Percentiles rank a stretch among this genome's conserved stretches.
Conservation (phyloP, 495 filamentous ascomycete genomes). For the Acidomyces sp. region DNA sequence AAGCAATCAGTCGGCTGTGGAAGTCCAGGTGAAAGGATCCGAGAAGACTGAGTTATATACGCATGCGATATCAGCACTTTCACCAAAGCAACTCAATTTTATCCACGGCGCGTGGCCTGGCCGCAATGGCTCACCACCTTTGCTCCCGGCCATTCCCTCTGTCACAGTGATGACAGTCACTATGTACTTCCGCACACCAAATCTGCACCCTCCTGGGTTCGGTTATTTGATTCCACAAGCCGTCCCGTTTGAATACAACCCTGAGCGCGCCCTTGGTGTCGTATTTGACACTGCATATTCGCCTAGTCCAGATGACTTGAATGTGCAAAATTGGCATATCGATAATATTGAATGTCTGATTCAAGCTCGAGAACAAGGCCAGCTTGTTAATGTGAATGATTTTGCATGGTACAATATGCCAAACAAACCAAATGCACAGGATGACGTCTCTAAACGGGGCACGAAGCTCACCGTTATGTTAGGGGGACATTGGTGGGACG, state of each 20-base stretch:
- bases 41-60: constrained; percentile 34
- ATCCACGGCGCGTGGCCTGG: neutral
- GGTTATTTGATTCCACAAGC: constrained; percentile 78
- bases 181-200: constrained; percentile 58
- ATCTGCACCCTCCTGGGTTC: constrained; percentile 60
- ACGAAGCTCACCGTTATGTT: constrained; percentile 93
- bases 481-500: constrained; percentile 86
- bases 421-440: constrained; percentile 22
- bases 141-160: constrained; percentile 43
- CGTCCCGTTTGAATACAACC: constrained; percentile 58
- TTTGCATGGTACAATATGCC: constrained; percentile 19
- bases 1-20: constrained; percentile 1
- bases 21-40: constrained; percentile 2
- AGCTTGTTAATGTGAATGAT: constrained; percentile 15
- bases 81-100: constrained; percentile 35
- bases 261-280: constrained; percentile 74
- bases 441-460: constrained; percentile 43
- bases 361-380: constrained; percentile 8
- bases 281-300: constrained; percentile 73
- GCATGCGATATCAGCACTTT: constrained; percentile 60
- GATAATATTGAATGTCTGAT: constrained; percentile 5
- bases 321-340: constrained; percentile 11
- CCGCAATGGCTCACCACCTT: constrained; percentile 14
- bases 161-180: constrained; percentile 87
- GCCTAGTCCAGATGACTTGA: constrained; percentile 11